Evolutionary conservation across 257 asterid genomes (phyloP).

Genomic region (Solanum lycopersicoides): DNA sequence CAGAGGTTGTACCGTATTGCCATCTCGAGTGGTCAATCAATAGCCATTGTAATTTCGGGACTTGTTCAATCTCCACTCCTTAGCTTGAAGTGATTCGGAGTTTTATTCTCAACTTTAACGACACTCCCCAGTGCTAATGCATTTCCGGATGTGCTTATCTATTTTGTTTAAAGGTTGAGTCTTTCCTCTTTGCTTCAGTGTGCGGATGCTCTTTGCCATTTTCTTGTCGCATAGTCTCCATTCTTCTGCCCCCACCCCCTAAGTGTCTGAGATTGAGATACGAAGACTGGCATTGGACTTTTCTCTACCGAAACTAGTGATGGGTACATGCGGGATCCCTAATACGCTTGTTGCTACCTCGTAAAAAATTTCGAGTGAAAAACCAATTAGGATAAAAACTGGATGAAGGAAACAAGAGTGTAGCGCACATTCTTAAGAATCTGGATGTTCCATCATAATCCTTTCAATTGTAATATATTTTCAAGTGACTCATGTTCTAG

Average conservation of each 20-base stretch:
- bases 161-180: no score
- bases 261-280: background rate
- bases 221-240: no score
- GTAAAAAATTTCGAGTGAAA: no score
- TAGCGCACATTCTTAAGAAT: background rate
- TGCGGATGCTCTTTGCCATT: background rate
- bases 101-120: background rate
- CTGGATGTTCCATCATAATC: no score
- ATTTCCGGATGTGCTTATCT: no score
- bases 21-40: background rate
- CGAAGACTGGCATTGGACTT: background rate
- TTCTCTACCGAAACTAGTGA: background rate
- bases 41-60: background rate
- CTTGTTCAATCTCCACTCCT: background rate
- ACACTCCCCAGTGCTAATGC: background rate
- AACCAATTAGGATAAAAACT: background rate
- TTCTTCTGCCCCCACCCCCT: no score
- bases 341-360: background rate
- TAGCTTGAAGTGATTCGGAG: background rate
- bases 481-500: background rate
- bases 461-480: no score
- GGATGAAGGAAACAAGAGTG: background rate
- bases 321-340: background rate
- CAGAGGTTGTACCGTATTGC: background rate
- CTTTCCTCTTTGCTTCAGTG: background rate